A percentile compares a stretch with the other conserved stretches of the same genome.
Evolutionary conservation across 1,284 basidiomycete species (phyloP).

Genomic region (Papiliotrema nemorosa): DNA sequence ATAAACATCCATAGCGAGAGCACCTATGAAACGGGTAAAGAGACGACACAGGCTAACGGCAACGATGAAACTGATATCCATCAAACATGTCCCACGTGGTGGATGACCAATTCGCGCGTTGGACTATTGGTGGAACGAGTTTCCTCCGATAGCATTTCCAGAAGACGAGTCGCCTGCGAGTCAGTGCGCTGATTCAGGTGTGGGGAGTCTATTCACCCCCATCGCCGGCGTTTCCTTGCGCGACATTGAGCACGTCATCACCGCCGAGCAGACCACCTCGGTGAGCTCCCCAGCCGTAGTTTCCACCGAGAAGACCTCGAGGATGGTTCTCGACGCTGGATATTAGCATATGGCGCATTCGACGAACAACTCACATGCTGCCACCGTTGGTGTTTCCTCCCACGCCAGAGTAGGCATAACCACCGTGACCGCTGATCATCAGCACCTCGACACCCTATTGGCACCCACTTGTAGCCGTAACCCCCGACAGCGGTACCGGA

Average conservation of each 20-base stretch:
- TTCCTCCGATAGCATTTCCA: constrained; percentile 23
- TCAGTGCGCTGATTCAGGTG: no score
- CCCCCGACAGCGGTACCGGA: constrained; percentile 26
- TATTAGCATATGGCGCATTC: not conserved
- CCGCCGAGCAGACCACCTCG: constrained; percentile 7
- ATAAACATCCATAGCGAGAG: no score
- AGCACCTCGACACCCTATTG: not conserved
- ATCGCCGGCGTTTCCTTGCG: constrained; percentile 22
- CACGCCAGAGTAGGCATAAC: constrained; percentile 32
- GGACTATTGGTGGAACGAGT: constrained; percentile 6
- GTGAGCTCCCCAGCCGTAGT: constrained; percentile 1
- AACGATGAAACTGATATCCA: not conserved
- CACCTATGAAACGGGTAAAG: no score
- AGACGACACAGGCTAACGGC: no score
- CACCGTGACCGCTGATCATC: constrained; percentile 13
- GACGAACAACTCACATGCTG: constrained; percentile 17
- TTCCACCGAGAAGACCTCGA: not conserved
- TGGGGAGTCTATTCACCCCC: constrained; percentile 17
- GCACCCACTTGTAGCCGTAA: constrained; percentile 16
- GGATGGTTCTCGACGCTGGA: constrained; percentile 7
- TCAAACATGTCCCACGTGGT: not conserved
- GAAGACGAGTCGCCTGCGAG: constrained; percentile 25
- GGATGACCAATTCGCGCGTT: not conserved
- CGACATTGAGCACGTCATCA: constrained; percentile 17
- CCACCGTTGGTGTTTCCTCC: constrained; percentile 31